Base-by-base conservation (phyloP, 2,329 filamentous ascomycete species). In the Penicillium sp. region DNA sequence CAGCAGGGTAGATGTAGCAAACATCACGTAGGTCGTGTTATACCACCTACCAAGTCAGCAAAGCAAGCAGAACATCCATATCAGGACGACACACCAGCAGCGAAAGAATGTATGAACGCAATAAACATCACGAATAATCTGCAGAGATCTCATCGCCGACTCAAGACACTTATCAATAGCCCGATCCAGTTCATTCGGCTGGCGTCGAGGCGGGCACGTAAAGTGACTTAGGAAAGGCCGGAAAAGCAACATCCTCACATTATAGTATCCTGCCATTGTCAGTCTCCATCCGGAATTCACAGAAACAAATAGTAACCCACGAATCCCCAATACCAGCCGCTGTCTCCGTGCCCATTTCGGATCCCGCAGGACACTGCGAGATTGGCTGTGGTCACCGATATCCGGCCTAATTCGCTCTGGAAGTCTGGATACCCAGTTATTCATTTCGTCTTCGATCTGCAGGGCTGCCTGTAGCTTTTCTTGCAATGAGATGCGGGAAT, bases 21-120 rank as follows among this genome's bases (percentile, higher is more conserved):
- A 72, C 56, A 71, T 68, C 3, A 72, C 63, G 38, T 73, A 74
- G 0, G 70, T 73, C 35, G 68, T 66, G 50, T 74, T 74, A 45
- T 74, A 73, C 66, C 69, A 72, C 69, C 69, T 72, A 36, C 12
- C 2, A 14, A 22, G 18, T 56, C 35, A 55, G 29, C 2, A 31
- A 34, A 3, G 16, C 10, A 19, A 19, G 18, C 9, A 16, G 4
- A 25, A 25, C 22, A 12, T 8, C 5, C 2, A 3, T 9, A 0
- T 6, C 1, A 7, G 16, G 25, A 1, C 12, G 40, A 52, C 58
- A 11, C 58, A 73, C 72, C 72, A 74, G 50, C 69, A 72, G 35
- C 70, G 68, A 58, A 73, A 73, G 50, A 71, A 73, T 1, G 62
- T 63, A 43, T 73, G 69, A 4, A 66, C 57, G 22, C 62, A 59